Evolutionary conservation across 2,329 filamentous ascomycete genomes (phyloP).

Genomic region (Colletotrichum musicola): DNA sequence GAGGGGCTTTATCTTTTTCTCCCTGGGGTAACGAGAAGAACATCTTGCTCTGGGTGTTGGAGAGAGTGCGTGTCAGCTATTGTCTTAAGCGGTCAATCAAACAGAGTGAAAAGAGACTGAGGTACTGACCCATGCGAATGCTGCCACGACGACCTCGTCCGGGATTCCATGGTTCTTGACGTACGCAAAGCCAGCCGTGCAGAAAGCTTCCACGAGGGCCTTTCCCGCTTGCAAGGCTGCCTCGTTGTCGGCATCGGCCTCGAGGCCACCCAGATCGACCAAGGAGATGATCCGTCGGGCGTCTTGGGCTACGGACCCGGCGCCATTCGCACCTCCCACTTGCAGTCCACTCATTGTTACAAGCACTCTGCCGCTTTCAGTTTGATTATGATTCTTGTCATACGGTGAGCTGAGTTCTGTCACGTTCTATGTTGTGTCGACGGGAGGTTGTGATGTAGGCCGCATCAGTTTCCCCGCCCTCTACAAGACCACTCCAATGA

Average conservation of each 20-base stretch:
- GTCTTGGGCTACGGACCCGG: not conserved
- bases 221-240: slow-evolving; percentile 27
- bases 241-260: not conserved
- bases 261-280: slow-evolving; percentile 2
- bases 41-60: slow-evolving; percentile 41
- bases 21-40: slow-evolving; percentile 50
- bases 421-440: too few species aligned
- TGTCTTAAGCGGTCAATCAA: too few species aligned
- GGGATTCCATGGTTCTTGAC: slow-evolving; percentile 52
- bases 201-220: slow-evolving; percentile 47
- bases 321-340: not conserved
- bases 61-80: slow-evolving; percentile 37
- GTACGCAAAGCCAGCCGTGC: slow-evolving; percentile 50
- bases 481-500: slow-evolving; percentile 10
- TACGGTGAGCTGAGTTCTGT: too few species aligned
- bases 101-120: not conserved
- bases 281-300: not conserved
- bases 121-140: slow-evolving; percentile 44
- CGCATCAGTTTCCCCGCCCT: not conserved
- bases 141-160: slow-evolving; percentile 50
- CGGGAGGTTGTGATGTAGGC: too few species aligned
- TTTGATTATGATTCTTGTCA: too few species aligned
- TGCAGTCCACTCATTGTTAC: not conserved
- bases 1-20: slow-evolving; percentile 48
- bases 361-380: too few species aligned